Percentiles rank a stretch among this genome's conserved stretches.
These are phyloP conservation scores for Tylopilus sp. DNA, from an alignment of 1,284 basidiomycete genomes.

Conservation along the genomic window DNA sequence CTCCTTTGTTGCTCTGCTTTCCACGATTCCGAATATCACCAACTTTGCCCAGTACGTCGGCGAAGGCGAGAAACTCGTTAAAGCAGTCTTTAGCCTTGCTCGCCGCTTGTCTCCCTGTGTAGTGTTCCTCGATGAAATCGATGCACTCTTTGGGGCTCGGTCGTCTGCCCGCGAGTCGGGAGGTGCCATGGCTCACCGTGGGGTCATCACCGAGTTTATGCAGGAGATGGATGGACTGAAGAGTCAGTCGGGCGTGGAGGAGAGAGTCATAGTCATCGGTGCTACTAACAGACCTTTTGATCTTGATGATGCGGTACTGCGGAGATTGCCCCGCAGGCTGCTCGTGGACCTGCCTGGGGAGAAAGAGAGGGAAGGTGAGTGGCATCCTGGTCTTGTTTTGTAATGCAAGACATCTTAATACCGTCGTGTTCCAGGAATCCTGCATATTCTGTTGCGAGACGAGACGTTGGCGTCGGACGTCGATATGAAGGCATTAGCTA, in stretches of 20 bases:
- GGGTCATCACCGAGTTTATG: constrained; percentile 93
- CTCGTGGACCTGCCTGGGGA: constrained; percentile 83
- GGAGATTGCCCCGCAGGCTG: constrained; percentile 78
- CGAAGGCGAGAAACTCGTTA: constrained; percentile 93
- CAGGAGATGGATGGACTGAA: constrained; percentile 97
- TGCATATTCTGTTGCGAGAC: constrained; percentile 78
- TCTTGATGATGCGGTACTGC: constrained; percentile 79
- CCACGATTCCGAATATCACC: constrained; percentile 4
- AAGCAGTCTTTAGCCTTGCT: constrained; percentile 87
- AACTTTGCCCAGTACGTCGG: constrained; percentile 72
- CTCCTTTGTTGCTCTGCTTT: background rate
- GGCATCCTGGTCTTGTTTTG: constrained; percentile 4
- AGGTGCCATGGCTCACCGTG: constrained; percentile 78
- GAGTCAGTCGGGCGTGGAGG: constrained; percentile 60
- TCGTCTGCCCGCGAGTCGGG: constrained; percentile 78
- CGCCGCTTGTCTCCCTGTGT: constrained; percentile 88
- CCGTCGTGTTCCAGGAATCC: constrained; percentile 57
- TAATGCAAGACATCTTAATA: background rate
- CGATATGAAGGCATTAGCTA: constrained; percentile 60
- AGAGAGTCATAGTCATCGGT: constrained; percentile 88
- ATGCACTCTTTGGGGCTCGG: constrained; percentile 89
- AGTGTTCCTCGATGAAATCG: constrained; percentile 95
- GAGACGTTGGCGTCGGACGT: constrained; percentile 71
- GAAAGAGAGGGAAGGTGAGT: constrained; percentile 74
- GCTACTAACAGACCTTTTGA: constrained; percentile 91